phyloP scores from a whole-genome alignment of 1,284 basidiomycete genomes.

The Sutorius eximius region DNA sequence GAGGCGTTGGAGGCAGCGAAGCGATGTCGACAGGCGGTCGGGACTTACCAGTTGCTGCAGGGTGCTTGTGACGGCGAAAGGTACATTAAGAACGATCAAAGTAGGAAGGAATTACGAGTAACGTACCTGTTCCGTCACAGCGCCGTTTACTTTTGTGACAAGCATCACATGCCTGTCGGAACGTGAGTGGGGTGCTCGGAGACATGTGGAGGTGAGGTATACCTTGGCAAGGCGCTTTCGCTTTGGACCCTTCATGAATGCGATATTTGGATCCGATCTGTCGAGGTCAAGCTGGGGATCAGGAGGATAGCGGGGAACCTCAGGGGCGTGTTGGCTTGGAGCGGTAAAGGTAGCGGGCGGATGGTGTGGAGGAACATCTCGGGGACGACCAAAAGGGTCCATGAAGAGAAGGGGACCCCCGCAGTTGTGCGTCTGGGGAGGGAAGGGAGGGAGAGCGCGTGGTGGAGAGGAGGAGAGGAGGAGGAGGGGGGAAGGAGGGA shows the following conservation, averaged over 20 bases:
- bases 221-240: constrained; percentile 73
- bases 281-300: constrained; percentile 26
- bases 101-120: constrained; percentile 11
- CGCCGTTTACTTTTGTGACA: constrained; percentile 82
- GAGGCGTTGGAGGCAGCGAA: constrained; percentile 7
- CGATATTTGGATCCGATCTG: constrained; percentile 29
- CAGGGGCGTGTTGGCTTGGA: constrained; percentile 21
- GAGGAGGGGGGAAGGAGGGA: constrained; percentile 3
- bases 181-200: constrained; percentile 3
- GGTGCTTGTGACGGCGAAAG: constrained; percentile 48
- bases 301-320: constrained; percentile 20
- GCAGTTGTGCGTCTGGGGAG: not conserved
- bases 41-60: constrained; percentile 73
- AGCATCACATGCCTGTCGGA: constrained; percentile 69
- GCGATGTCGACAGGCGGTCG: constrained; percentile 1
- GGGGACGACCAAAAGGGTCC: constrained; percentile 23
- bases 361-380: constrained; percentile 14
- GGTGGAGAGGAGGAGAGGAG: not conserved
- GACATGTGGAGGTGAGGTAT: constrained; percentile 9
- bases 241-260: constrained; percentile 58
- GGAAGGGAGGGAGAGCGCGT: not conserved
- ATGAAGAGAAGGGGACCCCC: constrained; percentile 11
- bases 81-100: constrained; percentile 14
- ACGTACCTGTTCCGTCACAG: constrained; percentile 76
- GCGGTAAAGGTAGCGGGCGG: constrained; percentile 26